Evolutionary conservation across 1,284 basidiomycete species (phyloP), one percentile per base, ranked within the genome.

Genomic region (Naganishia sp.): DNA sequence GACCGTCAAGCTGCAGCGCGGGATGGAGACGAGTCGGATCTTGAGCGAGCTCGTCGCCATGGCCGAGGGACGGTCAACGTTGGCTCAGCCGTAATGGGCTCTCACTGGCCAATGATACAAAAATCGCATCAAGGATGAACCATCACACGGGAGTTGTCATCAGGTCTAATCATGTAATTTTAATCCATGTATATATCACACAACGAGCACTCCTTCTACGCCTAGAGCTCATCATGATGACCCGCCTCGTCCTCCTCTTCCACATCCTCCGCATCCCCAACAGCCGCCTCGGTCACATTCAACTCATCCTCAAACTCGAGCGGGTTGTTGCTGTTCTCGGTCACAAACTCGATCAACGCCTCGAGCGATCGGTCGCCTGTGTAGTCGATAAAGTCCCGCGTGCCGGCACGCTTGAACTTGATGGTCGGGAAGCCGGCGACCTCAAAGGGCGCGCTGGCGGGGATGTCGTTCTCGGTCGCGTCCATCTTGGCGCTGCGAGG

Each of bases 401-500:
- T 82, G 63, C 95, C 94, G 28, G 96, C 95, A 11, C 88, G 86
- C 82, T 94, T 93, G 86, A 99, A 96, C 80, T 98, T 98, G 78
- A 99, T 80, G 2, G 96, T 98, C 10, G 95, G 95, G 92, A 96
- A 98, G 55, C 91, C 79, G 66, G 83, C 75, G 70, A 95, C 82
- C 65, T 87, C 86, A 91, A 99, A 97, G 42, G 90, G 87, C 63
- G 90, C 87, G 18, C 86, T 86, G 33, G 88, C 84, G 55, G 96
- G 96, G 33, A 99, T 85, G 79, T 99, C 96, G 80, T 99, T 99
- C 81, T 94, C 92, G 69, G 88, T 90, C 6, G 92, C 92, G 76
- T 99, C 95, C 85, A 98, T 89, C 83, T 98, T 97, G 74, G 90
- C 92, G 79, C 90, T 93, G 71, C n/a, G 68, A n/a, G 66, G 66